A percentile compares a stretch with the other conserved stretches of the same genome.
Evolutionary conservation across 1,284 basidiomycete genomes (phyloP).

Genomic region (Calocybe gambosa): DNA sequence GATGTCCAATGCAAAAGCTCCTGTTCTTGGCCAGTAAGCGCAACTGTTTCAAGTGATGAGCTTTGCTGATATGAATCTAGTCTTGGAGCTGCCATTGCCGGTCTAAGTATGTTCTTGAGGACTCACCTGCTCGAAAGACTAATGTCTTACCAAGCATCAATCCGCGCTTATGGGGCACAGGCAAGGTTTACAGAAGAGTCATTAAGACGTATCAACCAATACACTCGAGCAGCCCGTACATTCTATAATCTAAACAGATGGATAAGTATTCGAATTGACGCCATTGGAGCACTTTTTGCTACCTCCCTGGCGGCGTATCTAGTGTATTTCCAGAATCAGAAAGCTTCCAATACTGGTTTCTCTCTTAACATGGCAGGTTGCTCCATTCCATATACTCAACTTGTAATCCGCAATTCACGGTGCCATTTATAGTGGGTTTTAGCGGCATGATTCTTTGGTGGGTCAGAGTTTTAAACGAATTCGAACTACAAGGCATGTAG

Average conservation of each 20-base stretch:
- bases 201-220: slow-evolving; percentile 33
- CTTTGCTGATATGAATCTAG: slow-evolving; percentile 13
- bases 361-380: slow-evolving; percentile 44
- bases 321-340: slow-evolving; percentile 36
- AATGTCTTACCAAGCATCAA: slow-evolving; percentile 39
- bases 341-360: slow-evolving; percentile 47
- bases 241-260: slow-evolving; percentile 41
- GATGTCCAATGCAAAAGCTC: slow-evolving; percentile 63
- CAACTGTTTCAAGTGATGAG: neutral
- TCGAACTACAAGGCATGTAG: slow-evolving; percentile 50
- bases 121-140: slow-evolving; percentile 3
- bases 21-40: slow-evolving; percentile 55
- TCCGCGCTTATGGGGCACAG: slow-evolving; percentile 44
- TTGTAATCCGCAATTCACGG: neutral
- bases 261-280: slow-evolving; percentile 36
- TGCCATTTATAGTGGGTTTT: slow-evolving; percentile 39
- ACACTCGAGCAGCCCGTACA: slow-evolving; percentile 30
- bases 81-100: slow-evolving; percentile 63
- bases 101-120: slow-evolving; percentile 42
- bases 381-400: slow-evolving; percentile 1
- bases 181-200: slow-evolving; percentile 29
- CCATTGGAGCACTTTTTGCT: slow-evolving; percentile 45
- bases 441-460: slow-evolving; percentile 49
- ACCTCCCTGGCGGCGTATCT: slow-evolving; percentile 48
- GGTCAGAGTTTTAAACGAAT: slow-evolving; percentile 47